Evolutionary conservation across 805 yeast species (phyloP), one percentile per base, ranked within the genome.

Genomic region (Cyberlindnera meyerae): DNA sequence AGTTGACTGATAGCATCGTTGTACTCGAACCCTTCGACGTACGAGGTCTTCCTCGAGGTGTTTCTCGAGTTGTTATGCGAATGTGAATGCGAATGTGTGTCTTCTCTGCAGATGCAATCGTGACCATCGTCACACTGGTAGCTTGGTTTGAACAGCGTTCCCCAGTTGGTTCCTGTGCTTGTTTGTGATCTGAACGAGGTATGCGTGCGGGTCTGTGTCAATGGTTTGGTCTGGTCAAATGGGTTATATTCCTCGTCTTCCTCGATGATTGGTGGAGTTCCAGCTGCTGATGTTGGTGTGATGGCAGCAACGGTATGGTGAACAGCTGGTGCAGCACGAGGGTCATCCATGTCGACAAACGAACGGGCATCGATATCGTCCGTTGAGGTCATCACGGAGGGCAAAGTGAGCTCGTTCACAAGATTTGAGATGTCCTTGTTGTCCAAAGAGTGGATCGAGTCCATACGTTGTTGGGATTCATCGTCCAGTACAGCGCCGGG

Each of bases 331-430:
- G 18, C 24, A 12, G 28, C 29, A 6, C 26, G 30, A 20, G 42
- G 38, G 14, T 31, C 37, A 6, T 43, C 35, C 8, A 36, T 20
- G 21, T 49, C 43, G 1, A 44, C 47, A 34, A 52, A 48, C 2
- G 57, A 51, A 2, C 27, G 33, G 1, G 48, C 27, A 29, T 52
- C 57, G 20, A 52, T 35, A 26, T 49, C 56, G 26, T 40, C 49
- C 4, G 26, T 31, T 3, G 44, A 31, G 13, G 33, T 43, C 4
- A 52, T 29, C 8, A 52, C 42, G 6, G 18, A 29, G 7, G 57
- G 57, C 2, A 44, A 14, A 1, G 44, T 32, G 16, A 43, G 39
- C 18, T 43, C 47, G 18, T 27, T 31, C 14, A 45, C 42, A 8
- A 38, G 37, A 13, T 40, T 45, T 18, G 14, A 13, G 28, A 38